A percentile compares a stretch with the other conserved stretches of the same genome.
phyloP scores from a whole-genome alignment of 441 rosid species.

The Populus hybrid region DNA sequence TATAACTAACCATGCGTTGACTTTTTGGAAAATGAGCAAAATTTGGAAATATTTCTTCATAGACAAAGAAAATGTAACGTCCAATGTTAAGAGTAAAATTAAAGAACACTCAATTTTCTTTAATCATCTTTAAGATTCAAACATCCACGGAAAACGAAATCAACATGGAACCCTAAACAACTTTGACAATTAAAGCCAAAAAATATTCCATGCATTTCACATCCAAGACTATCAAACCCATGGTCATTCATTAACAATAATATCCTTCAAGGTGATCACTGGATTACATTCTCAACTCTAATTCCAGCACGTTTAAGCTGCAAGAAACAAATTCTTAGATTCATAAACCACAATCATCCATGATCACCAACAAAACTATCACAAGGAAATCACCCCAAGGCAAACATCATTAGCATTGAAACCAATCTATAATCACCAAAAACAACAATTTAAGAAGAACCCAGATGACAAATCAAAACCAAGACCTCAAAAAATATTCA shows the following conservation, averaged over 20 bases:
- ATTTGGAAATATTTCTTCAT: not conserved
- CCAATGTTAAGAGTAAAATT: not conserved
- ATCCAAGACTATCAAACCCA: not conserved
- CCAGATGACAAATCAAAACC: not conserved
- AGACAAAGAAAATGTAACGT: not conserved
- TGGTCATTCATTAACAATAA: not conserved
- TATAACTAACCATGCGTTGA: not conserved
- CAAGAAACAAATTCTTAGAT: not conserved
- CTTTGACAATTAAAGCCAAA: not conserved
- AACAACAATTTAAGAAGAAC: not conserved
- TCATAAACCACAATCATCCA: not conserved
- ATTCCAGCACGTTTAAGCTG: not conserved
- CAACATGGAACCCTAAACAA: not conserved
- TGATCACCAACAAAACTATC: not conserved
- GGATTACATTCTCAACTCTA: not conserved
- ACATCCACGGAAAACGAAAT: not conserved
- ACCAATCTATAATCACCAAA: slow-evolving; percentile 10
- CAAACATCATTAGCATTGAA: not conserved
- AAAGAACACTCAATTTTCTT: not conserved
- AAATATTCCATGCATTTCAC: not conserved
- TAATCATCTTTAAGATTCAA: not conserved
- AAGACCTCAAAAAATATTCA: not conserved
- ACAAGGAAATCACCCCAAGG: not conserved
- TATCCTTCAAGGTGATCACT: not conserved
- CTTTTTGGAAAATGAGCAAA: not conserved